Evolutionary conservation across 2,329 filamentous ascomycete species (phyloP).

Genomic region (Magnaporthiopsis rhizophila): DNA sequence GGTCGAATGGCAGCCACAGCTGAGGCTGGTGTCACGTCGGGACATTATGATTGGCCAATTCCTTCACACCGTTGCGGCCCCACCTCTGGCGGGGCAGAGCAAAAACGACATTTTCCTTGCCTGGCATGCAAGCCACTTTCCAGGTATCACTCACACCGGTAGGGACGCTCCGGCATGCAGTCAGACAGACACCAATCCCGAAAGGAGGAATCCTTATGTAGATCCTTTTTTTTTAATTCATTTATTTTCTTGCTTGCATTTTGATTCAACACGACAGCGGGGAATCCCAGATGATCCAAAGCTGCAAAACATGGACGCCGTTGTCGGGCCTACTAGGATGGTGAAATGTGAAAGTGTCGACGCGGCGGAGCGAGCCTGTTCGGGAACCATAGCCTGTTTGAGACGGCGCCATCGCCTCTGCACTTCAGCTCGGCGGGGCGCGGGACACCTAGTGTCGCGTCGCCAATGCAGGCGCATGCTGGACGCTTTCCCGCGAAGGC

Average conservation of each 20-base stretch:
- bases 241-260: no score
- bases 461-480: background rate
- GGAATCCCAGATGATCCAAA: no score
- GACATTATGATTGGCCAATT: constrained; percentile 1
- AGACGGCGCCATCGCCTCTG: background rate
- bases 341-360: background rate
- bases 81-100: background rate
- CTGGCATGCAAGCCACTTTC: no score
- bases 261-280: no score
- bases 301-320: background rate
- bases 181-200: background rate
- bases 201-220: background rate
- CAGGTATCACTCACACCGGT: background rate
- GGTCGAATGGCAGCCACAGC: constrained; percentile 6
- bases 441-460: background rate
- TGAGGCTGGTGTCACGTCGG: constrained; percentile 4
- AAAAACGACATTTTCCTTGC: no score
- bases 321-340: background rate
- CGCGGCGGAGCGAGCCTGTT: background rate
- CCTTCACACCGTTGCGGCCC: background rate
- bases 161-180: constrained; percentile 1
- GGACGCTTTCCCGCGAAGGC: background rate
- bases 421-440: no score
- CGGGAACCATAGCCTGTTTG: background rate
- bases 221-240: background rate